Base-by-base conservation (phyloP, 768 basidiomycete species). In the Leucocoprinus leucothites region DNA sequence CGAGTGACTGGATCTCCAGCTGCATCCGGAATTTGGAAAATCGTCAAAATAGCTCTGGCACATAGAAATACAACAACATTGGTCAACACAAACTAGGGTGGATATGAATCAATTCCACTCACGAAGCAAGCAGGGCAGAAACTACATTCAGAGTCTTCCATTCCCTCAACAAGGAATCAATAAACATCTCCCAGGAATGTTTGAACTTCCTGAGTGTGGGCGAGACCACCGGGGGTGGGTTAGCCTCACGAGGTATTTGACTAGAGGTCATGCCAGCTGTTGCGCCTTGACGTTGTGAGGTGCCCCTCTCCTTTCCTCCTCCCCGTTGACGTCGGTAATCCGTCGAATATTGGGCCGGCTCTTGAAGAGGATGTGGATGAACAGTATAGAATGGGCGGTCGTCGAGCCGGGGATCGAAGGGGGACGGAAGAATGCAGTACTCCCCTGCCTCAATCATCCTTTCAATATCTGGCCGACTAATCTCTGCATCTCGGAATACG, bases 71-170 rank as follows among this genome's bases (percentile, higher is more conserved):
- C 4, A 43, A 24, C 7, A 16, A 26, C 50, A 52, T 24, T 4
- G 36, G 25, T 48, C 11, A 41, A 21, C 24, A 47, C 22, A 28
- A 36, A 21, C 3, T 16, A 21, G 18, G 5, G 14, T 21, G 16
- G 16, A 25, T 44, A 26, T 3, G 40, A 49, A 44, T 38, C 21
- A 43, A 45, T 1, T 4, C 11, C 11, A 66, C 74, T 48, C 47
- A 79, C 76, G 76, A 75, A 21, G 76, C 65, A 18, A 78, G 65
- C 25, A 91, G 66, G 6, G 85, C 89, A 11, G 87, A 89, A 18
- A 91, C 81, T 18, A 90, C 74, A 61, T 90, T 90, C 40, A 78
- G 56, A 5, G 87, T 89, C 71, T 89, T 89, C 86, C 86, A 89
- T 61, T 89, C 87, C 24, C 81, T 76, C 58, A 77, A 57, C n/a